Evolutionary conservation across 176 grass and related monocot genomes (phyloP), one percentile per base, ranked within the genome.

Genomic region (Ensete glaucum): DNA sequence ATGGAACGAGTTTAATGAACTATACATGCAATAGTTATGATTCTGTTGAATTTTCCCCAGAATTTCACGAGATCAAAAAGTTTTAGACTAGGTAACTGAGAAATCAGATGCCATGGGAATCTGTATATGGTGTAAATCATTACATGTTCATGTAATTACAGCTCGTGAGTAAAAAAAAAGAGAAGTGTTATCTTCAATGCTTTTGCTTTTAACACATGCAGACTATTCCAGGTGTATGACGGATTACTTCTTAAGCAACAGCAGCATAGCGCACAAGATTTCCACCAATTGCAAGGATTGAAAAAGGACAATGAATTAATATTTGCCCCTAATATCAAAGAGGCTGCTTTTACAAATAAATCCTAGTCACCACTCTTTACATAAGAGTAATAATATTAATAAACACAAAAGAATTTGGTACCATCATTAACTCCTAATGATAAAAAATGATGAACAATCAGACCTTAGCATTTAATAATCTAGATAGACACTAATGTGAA

Each of bases 401-500:
- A 43, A 43, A 43, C 5, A 43, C 34, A 43, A 43, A 43, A 43
- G 34, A 43, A 43, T 43, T 43, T 43, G 34, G 2, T 56, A 27
- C 29, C 54, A 58, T 64, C 48, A 49, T 48, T 59, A 15, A 76
- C 50, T 76, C 9, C 3, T 29, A 20, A 27, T 20, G 66, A 7
- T 9, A 68, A 43, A 43, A 43, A 4, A 43, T 43, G 34, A 43
- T 43, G 34, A 43, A 43, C 3, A 4, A 43, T 43, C 6, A 43
- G 34, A 43, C 34, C 34, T 43, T 6, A 43, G 34, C 34, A 43
- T 43, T 43, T 43, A 6, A 43, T 43, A 43, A 43, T 43, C 5
- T 43, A 43, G 34, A 43, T 43, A 43, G 4, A 81, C 51, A 70
- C 15, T 79, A 75, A 67, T 66, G 55, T 67, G 66, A 59, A 64